A percentile compares a stretch with the other conserved stretches of the same genome.
phyloP scores from a whole-genome alignment of 768 basidiomycete genomes.

The Trichaptum fuscoviolaceum region DNA sequence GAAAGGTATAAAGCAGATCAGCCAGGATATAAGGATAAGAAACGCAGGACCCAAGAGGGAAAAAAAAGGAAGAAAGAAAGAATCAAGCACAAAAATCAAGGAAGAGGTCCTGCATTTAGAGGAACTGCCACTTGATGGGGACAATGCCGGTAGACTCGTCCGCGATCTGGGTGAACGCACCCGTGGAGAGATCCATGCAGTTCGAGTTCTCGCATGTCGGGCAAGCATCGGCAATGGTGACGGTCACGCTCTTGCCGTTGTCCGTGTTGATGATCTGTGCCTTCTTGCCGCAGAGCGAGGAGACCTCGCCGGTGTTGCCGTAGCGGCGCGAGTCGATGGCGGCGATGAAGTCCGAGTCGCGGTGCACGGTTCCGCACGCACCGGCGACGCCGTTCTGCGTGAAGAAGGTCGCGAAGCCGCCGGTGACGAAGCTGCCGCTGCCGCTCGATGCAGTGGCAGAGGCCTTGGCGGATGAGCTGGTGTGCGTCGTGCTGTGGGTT shows the following conservation, averaged over 20 bases:
- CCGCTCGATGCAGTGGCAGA: conserved; percentile 10
- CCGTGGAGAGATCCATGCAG: conserved; percentile 71
- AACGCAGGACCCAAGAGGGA: neutral
- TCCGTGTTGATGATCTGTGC: conserved; percentile 60
- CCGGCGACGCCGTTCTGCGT: conserved; percentile 70
- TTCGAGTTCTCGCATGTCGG: conserved; percentile 64
- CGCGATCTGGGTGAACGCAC: conserved; percentile 60
- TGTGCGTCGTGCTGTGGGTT: conserved; percentile 14
- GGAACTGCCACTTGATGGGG: conserved; percentile 39
- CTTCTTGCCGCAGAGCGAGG: conserved; percentile 57
- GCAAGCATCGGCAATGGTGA: conserved; percentile 74
- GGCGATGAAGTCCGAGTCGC: conserved; percentile 53
- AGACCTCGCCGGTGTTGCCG: conserved; percentile 39
- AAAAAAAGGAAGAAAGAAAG: neutral
- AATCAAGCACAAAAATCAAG: neutral
- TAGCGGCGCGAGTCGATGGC: conserved; percentile 58
- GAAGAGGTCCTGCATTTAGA: neutral
- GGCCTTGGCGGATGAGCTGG: conserved; percentile 8
- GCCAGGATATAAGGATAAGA: neutral
- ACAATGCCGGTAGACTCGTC: conserved; percentile 45
- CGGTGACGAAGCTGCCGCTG: conserved; percentile 10
- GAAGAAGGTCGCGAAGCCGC: conserved; percentile 49
- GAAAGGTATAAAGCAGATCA: neutral
- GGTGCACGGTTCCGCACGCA: conserved; percentile 63
- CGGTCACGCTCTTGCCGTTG: conserved; percentile 54